Evolutionary conservation across 257 asterid genomes (phyloP).

Genomic region (Jaltomata sinuosa): DNA sequence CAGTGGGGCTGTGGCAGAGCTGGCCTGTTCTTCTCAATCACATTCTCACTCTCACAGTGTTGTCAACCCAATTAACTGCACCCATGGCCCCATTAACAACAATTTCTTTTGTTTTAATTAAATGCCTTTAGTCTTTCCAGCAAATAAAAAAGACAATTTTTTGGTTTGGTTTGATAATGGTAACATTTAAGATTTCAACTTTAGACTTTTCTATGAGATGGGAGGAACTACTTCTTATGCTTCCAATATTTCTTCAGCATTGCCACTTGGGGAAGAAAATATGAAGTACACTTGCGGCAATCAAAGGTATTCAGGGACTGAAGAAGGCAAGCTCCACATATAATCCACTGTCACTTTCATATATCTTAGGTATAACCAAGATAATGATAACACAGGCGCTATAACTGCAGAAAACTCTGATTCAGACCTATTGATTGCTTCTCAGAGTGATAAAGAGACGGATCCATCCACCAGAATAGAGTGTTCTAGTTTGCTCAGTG

Average conservation of each 20-base stretch:
- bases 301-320: constrained; percentile 58
- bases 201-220: no score
- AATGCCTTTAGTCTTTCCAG: no score
- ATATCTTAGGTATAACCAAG: constrained; percentile 47
- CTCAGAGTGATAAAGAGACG: constrained; percentile 34
- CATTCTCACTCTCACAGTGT: no score
- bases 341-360: constrained; percentile 62
- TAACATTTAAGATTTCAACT: no score
- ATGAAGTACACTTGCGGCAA: constrained; percentile 63
- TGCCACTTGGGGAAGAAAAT: constrained; percentile 46
- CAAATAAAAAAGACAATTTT: no score
- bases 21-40: no score
- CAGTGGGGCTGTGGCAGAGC: no score
- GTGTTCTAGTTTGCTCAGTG: not conserved
- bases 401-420: constrained; percentile 57
- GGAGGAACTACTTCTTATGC: constrained; percentile 8
- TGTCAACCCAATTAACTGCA: no score
- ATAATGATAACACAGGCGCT: constrained; percentile 32
- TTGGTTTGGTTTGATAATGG: no score
- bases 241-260: constrained; percentile 15
- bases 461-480: constrained; percentile 22
- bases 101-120: no score
- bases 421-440: constrained; percentile 20
- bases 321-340: constrained; percentile 59
- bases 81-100: no score